phyloP scores from a whole-genome alignment of 2,329 filamentous ascomycete species.

The Trichoderma sp. region DNA sequence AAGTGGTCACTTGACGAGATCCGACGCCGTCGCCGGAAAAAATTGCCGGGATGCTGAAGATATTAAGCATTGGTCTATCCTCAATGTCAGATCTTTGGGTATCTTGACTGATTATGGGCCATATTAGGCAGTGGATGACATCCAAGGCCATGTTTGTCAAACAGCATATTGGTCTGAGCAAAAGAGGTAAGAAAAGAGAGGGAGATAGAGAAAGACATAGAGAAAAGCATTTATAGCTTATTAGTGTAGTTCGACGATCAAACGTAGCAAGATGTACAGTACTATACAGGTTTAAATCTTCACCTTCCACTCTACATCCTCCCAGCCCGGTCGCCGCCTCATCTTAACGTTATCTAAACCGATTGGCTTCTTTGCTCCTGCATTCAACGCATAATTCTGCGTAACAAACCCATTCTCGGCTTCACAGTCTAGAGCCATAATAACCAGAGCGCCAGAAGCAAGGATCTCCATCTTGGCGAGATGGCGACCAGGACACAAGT shows the following conservation, averaged over 20 bases:
- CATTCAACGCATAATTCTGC: neutral
- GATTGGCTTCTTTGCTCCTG: neutral
- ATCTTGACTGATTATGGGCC: too few relatives aligned
- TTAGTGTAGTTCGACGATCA: neutral
- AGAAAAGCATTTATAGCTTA: neutral
- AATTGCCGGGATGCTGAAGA: too few relatives aligned
- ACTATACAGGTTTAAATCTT: neutral
- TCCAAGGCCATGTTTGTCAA: neutral
- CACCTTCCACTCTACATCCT: neutral
- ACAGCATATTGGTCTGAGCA: neutral
- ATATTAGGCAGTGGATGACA: too few relatives aligned
- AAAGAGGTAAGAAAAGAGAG: neutral
- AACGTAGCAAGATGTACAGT: neutral
- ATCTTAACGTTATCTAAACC: neutral
- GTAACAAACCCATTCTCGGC: neutral
- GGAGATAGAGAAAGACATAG: neutral
- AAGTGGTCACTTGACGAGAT: too few relatives aligned
- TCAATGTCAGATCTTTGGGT: too few relatives aligned
- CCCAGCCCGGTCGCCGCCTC: neutral
- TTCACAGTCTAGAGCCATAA: neutral
- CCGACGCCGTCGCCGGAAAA: too few relatives aligned
- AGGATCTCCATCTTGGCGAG: slow-evolving; percentile 8
- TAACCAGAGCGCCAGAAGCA: neutral
- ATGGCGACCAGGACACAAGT: slow-evolving; percentile 6
- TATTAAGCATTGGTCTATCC: too few relatives aligned